Percentiles rank a stretch among this genome's conserved stretches.
Conservation (phyloP, 441 rosid species). For the Adansonia madagascariensis region DNA sequence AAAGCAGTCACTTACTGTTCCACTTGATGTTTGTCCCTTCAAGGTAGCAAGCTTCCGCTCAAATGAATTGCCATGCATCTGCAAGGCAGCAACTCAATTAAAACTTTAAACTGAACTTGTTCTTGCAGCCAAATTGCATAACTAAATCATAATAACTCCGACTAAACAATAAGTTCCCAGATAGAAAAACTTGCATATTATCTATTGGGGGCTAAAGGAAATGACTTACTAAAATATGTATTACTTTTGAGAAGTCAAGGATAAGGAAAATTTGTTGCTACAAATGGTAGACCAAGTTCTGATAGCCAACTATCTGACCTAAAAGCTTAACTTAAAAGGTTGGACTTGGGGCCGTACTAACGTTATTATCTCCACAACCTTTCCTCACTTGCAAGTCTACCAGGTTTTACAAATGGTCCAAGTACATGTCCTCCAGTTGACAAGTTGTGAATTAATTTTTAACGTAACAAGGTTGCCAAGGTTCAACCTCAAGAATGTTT, state of each 20-base stretch:
- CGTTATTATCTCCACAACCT: slow-evolving; percentile 7
- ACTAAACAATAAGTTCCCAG: background rate
- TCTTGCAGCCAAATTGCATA: slow-evolving; percentile 13
- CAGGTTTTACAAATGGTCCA: slow-evolving; percentile 12
- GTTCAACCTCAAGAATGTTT: background rate
- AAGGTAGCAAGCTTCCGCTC: slow-evolving; percentile 80
- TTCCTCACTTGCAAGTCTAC: slow-evolving; percentile 2
- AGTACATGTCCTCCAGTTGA: slow-evolving; percentile 5
- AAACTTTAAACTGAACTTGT: slow-evolving; percentile 12
- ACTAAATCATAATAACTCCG: background rate
- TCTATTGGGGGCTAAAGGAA: slow-evolving; percentile 8
- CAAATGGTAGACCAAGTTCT: background rate
- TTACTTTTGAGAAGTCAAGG: background rate
- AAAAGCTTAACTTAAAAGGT: slow-evolving; percentile 10
- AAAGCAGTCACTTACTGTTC: slow-evolving; percentile 53
- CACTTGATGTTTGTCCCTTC: slow-evolving; percentile 62
- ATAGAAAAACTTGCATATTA: background rate
- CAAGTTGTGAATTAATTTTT: slow-evolving; percentile 8
- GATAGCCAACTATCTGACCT: background rate
- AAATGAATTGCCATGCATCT: slow-evolving; percentile 94
- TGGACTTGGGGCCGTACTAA: slow-evolving; percentile 5
- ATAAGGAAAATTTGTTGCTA: background rate
- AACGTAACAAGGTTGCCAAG: slow-evolving; percentile 6
- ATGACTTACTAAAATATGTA: background rate
- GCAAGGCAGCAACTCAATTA: slow-evolving; percentile 29